These are phyloP conservation scores for Zoysia japonica DNA, from an alignment of 176 grass and related monocot species.

Conservation along the genomic window DNA sequence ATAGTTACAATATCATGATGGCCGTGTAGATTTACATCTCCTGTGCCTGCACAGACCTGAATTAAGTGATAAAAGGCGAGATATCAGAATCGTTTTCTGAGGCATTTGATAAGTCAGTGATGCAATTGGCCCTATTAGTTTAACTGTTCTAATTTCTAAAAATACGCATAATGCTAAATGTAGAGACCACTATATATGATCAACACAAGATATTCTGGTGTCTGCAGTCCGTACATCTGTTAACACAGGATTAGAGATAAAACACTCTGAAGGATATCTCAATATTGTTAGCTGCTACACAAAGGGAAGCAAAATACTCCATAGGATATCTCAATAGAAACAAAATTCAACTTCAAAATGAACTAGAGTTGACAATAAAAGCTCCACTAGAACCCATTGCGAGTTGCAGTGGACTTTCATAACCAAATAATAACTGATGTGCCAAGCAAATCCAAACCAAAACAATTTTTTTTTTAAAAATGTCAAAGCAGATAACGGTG, in stretches of 20 bases:
- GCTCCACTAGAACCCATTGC: neutral
- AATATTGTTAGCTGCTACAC: neutral
- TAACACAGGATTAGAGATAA: too few species aligned
- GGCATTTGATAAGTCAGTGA: slow-evolving; percentile 5
- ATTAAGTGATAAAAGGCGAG: slow-evolving; percentile 1
- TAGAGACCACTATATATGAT: too few species aligned
- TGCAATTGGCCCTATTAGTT: neutral
- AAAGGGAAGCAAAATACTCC: neutral
- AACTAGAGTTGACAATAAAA: neutral
- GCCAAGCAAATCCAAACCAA: neutral
- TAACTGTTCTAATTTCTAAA: neutral
- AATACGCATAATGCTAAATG: neutral
- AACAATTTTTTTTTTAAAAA: neutral
- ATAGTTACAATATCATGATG: slow-evolving; percentile 47
- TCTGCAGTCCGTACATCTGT: neutral
- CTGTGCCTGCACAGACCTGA: slow-evolving; percentile 30
- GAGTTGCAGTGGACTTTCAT: neutral
- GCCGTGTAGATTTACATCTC: slow-evolving; percentile 43
- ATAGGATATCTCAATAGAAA: too few species aligned
- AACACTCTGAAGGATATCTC: neutral
- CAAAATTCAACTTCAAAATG: too few species aligned
- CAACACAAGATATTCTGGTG: neutral
- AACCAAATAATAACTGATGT: neutral
- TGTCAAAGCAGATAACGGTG: neutral
- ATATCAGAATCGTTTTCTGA: neutral